These are phyloP conservation scores for Botrytis elliptica DNA, from an alignment of 2,329 filamentous ascomycete genomes.

Conservation along the genomic window DNA sequence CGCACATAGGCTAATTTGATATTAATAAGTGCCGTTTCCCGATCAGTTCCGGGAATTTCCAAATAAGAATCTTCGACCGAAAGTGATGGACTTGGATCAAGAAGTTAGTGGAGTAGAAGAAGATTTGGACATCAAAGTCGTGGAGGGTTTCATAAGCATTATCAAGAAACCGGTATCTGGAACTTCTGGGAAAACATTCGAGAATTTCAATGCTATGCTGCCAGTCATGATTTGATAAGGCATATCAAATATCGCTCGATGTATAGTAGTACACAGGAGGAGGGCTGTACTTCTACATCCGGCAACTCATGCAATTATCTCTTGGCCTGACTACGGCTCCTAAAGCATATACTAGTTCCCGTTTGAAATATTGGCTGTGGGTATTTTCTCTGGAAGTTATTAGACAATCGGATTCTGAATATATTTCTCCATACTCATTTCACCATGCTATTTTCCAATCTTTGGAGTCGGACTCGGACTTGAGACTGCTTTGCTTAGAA, in stretches of 20 bases:
- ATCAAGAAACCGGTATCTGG: background rate
- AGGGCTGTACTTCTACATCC: background rate
- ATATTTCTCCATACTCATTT: conserved; percentile 1
- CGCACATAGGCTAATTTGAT: background rate
- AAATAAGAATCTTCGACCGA: conserved; percentile 7
- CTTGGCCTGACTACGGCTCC: background rate
- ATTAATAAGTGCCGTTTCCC: conserved; percentile 10
- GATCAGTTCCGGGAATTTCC: conserved; percentile 9
- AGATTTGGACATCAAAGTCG: background rate
- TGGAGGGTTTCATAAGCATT: background rate
- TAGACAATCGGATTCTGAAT: background rate
- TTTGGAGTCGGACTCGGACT: background rate
- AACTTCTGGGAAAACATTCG: background rate
- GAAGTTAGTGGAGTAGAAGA: conserved; percentile 2
- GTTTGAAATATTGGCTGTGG: background rate
- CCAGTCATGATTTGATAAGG: background rate
- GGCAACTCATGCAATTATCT: background rate
- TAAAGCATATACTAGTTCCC: background rate
- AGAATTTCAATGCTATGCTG: background rate
- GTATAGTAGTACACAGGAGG: background rate
- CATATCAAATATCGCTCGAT: background rate
- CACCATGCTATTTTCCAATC: background rate
- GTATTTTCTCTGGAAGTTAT: background rate
- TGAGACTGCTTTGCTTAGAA: conserved; percentile 2
- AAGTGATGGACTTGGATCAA: background rate